Base-by-base conservation (phyloP, 352 stramenopile genomes). In the Lagenidium giganteum region DNA sequence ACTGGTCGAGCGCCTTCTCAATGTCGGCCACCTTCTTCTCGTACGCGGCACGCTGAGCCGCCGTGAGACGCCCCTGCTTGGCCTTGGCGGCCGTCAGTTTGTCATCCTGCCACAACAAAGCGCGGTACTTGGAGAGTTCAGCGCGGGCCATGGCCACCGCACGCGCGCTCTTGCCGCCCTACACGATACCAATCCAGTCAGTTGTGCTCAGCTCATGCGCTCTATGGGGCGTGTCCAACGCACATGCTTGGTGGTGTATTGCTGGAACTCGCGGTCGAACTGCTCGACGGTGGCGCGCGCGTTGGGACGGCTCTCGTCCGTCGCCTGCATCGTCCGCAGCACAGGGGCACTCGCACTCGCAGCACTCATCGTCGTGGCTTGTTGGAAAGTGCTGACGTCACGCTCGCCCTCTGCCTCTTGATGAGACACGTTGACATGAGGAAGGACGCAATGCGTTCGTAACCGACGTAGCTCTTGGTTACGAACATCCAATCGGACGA, bases 211-310 rank as follows among this genome's bases (percentile, higher is more conserved):
- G 25, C 5, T 29, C 24, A 33, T 22, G 33, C 23, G 23, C 25
- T n/a, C n/a, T n/a, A n/a, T n/a, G n/a, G n/a, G n/a, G 21, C 30
- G 16, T 27, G 22, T 26, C 4, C 3, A 13, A 46, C 52, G 26
- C 30, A 89, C 79, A 41, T 91, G 75, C 47, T 88, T 88, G 54
- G 69, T 90, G 40, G 80, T 90, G 57, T 93, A 93, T 38, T 75
- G 73, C 55, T 86, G 75, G 55, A 93, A 93, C 59, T 93, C 82
- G 14, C 78, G 64, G 54, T 93, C 82, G 51, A 90, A 93, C 57
- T 92, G 77, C 28, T 92, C 76, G 17, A 71, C 69, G 1, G 74
- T 64, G 32, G 51, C 21, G 17, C 47, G 28, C 13, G 26, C 20
- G 17, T 20, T 26, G 26, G 2, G 47, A 29, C 8, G 43, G 16